Percentiles rank a stretch among this genome's conserved stretches.
phyloP scores from a whole-genome alignment of 352 stramenopile genomes.

The Blastocystis sp. region DNA sequence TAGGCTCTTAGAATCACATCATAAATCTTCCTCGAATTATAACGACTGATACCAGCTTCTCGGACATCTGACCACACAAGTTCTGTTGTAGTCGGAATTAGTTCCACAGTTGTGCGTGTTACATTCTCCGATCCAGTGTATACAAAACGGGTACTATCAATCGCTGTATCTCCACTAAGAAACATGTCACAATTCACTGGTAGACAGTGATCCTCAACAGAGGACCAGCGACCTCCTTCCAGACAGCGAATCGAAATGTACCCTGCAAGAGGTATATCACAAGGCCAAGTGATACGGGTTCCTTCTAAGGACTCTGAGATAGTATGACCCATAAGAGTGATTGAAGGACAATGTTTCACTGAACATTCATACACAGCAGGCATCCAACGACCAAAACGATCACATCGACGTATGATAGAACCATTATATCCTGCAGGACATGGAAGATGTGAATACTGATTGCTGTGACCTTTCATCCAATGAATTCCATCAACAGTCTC shows the following conservation, averaged over 20 bases:
- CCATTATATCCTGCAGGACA: neutral
- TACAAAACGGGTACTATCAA: neutral
- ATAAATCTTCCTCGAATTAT: neutral
- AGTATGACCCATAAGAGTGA: neutral
- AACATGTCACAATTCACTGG: neutral
- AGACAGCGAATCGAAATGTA: neutral
- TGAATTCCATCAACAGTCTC: neutral
- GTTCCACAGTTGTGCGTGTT: neutral
- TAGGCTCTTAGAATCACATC: neutral
- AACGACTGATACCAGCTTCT: neutral
- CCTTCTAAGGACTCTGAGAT: neutral
- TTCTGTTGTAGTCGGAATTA: neutral
- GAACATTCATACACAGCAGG: neutral
- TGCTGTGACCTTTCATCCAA: neutral
- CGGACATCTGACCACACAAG: neutral
- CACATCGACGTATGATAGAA: neutral
- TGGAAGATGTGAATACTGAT: neutral
- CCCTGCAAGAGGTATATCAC: neutral
- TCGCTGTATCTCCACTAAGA: neutral
- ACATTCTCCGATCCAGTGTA: neutral
- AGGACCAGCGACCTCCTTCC: neutral
- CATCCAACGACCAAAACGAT: slow-evolving; percentile 13
- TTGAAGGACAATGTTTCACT: neutral
- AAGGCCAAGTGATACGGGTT: neutral
- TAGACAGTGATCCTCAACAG: neutral